Evolutionary conservation across 768 basidiomycete genomes (phyloP).

Genomic region (Rhizopogon rudus): DNA sequence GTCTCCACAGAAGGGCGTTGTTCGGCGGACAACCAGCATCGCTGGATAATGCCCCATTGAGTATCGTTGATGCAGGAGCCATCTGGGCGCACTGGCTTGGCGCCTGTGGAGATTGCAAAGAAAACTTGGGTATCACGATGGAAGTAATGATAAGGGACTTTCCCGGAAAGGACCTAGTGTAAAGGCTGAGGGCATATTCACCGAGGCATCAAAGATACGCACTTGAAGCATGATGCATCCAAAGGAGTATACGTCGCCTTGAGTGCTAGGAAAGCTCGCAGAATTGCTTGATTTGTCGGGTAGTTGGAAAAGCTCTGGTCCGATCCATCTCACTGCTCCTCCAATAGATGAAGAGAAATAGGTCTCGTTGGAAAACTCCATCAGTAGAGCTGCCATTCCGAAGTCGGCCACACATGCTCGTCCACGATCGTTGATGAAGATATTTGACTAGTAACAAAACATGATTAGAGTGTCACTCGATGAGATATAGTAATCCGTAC

Average conservation of each 20-base stretch:
- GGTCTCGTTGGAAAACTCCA: constrained; percentile 3
- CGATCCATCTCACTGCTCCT: constrained; percentile 6
- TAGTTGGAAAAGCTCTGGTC: constrained; percentile 3
- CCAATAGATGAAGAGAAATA: constrained; percentile 4
- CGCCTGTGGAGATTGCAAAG: constrained; percentile 9
- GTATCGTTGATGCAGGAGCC: neutral
- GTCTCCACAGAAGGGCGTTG: neutral
- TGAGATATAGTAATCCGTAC: neutral
- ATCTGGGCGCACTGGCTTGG: constrained; percentile 2
- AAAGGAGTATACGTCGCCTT: constrained; percentile 7
- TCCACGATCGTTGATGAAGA: constrained; percentile 7
- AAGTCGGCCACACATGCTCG: constrained; percentile 1
- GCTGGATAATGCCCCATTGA: constrained; percentile 7
- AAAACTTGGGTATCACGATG: constrained; percentile 15
- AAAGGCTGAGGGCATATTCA: neutral
- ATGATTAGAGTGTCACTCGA: neutral
- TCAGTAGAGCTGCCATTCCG: constrained; percentile 1
- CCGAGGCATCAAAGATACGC: constrained; percentile 21
- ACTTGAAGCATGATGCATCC: constrained; percentile 24
- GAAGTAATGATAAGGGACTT: constrained; percentile 18
- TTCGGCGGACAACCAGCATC: constrained; percentile 14
- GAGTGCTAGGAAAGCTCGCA: neutral
- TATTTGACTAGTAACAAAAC: constrained; percentile 1
- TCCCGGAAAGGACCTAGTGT: constrained; percentile 8
- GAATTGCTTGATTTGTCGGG: neutral